Conservation (phyloP, 805 yeast species). For the Suhomyces prunicola region DNA sequence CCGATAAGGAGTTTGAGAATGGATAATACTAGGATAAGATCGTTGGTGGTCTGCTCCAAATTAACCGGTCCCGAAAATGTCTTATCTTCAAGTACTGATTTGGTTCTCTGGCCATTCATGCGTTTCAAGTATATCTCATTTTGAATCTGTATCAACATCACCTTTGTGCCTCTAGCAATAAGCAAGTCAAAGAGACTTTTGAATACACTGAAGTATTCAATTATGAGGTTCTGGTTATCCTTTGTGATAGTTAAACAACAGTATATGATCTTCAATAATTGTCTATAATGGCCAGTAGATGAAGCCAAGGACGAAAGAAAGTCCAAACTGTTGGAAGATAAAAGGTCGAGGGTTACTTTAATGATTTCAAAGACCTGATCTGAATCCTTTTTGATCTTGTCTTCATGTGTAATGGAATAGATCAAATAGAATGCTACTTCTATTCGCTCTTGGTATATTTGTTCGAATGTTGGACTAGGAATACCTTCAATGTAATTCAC, state of each 20-base stretch:
- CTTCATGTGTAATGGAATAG: slow-evolving; percentile 34
- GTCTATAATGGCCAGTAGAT: slow-evolving; percentile 47
- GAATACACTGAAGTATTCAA: slow-evolving; percentile 50
- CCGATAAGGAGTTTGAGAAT: slow-evolving; percentile 57
- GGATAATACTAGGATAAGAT: slow-evolving; percentile 59
- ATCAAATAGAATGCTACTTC: slow-evolving; percentile 61
- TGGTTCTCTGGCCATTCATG: background rate
- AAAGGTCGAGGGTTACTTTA: slow-evolving; percentile 41
- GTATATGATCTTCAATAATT: slow-evolving; percentile 57
- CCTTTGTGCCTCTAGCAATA: slow-evolving; percentile 62
- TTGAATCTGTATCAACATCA: slow-evolving; percentile 56
- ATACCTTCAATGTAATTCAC: slow-evolving; percentile 51
- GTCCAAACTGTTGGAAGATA: slow-evolving; percentile 49
- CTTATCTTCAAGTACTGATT: background rate
- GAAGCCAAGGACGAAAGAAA: slow-evolving; percentile 42
- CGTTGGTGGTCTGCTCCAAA: slow-evolving; percentile 53
- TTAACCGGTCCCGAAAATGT: slow-evolving; percentile 12
- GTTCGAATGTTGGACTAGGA: slow-evolving; percentile 44
- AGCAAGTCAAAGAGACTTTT: slow-evolving; percentile 59
- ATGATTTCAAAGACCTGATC: slow-evolving; percentile 41
- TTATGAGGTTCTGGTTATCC: slow-evolving; percentile 36
- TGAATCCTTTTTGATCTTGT: slow-evolving; percentile 24
- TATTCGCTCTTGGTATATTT: slow-evolving; percentile 57
- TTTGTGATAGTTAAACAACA: slow-evolving; percentile 46
- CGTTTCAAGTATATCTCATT: slow-evolving; percentile 47